Conservation (phyloP, 768 basidiomycete genomes). For the Leccinum truebloodii region DNA sequence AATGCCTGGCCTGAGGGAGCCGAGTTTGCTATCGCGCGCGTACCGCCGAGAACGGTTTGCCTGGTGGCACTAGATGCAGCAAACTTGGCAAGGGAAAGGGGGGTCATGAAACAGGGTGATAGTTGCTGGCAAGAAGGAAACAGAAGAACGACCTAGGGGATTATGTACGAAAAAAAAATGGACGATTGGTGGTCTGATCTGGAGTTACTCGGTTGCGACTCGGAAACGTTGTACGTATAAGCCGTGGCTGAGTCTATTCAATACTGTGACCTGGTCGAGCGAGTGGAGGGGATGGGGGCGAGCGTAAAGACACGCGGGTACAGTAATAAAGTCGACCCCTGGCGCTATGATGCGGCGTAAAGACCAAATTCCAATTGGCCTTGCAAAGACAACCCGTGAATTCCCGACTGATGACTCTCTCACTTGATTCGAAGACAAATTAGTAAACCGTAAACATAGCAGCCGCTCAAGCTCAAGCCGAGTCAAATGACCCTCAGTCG, state of each 20-base stretch:
- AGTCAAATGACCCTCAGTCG: not conserved
- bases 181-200: slow-evolving; percentile 3
- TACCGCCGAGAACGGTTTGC: slow-evolving; percentile 13
- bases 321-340: not conserved
- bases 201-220: slow-evolving; percentile 5
- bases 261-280: not conserved
- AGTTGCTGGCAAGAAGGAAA: not conserved
- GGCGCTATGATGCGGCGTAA: not conserved
- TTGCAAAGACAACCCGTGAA: too few relatives aligned
- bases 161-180: slow-evolving; percentile 22
- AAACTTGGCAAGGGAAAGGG: slow-evolving; percentile 17
- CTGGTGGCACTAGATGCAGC: not conserved
- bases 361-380: too few relatives aligned
- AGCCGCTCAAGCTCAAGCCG: not conserved
- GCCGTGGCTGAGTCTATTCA: not conserved
- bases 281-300: not conserved
- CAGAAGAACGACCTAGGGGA: not conserved
- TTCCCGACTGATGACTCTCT: too few relatives aligned
- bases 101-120: slow-evolving; percentile 19
- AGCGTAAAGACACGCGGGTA: too few relatives aligned
- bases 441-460: not conserved
- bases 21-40: slow-evolving; percentile 34
- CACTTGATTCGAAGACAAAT: not conserved
- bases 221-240: not conserved
- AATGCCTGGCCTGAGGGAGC: slow-evolving; percentile 41